Evolutionary conservation across 2,329 filamentous ascomycete species (phyloP).

Genomic region (Paecilomyces niveus): DNA sequence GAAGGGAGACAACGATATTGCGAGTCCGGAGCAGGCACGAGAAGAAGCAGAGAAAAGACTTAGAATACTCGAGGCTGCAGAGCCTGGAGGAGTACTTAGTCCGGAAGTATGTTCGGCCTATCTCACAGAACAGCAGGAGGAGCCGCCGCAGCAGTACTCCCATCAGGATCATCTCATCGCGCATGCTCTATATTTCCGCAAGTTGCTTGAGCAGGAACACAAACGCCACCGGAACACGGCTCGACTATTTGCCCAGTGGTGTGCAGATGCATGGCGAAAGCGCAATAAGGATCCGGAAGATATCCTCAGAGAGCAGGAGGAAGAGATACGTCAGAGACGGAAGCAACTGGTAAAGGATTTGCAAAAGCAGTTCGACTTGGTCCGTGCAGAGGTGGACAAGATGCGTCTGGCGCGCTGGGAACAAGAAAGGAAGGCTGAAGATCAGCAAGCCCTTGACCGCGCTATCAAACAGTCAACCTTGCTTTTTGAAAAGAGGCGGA

Average conservation of each 20-base stretch:
- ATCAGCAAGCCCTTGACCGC: conserved; percentile 48
- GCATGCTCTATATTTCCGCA: conserved; percentile 73
- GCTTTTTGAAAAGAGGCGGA: conserved; percentile 40
- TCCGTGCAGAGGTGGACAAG: conserved; percentile 52
- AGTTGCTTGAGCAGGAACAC: conserved; percentile 72
- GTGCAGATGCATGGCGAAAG: conserved; percentile 35
- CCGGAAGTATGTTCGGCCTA: conserved; percentile 64
- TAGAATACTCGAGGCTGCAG: conserved; percentile 64
- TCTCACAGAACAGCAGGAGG: conserved; percentile 63
- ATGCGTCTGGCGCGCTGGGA: conserved; percentile 52
- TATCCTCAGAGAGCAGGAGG: conserved; percentile 68
- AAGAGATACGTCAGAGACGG: conserved; percentile 61
- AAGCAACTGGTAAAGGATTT: conserved; percentile 62
- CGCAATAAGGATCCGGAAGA: conserved; percentile 55
- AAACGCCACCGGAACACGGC: conserved; percentile 68
- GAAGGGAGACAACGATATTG: conserved; percentile 35
- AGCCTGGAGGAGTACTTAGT: conserved; percentile 69
- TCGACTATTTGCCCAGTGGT: conserved; percentile 62
- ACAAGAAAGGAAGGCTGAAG: conserved; percentile 44
- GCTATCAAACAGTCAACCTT: conserved; percentile 47
- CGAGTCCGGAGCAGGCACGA: conserved; percentile 54
- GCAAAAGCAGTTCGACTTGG: conserved; percentile 54
- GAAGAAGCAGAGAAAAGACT: conserved; percentile 64
- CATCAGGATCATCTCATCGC: conserved; percentile 78
- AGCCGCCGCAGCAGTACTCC: conserved; percentile 74